A percentile compares a stretch with the other conserved stretches of the same genome.
These are phyloP conservation scores for Ophiostoma sp. DNA, from an alignment of 2,329 filamentous ascomycete genomes.

Conservation along the genomic window DNA sequence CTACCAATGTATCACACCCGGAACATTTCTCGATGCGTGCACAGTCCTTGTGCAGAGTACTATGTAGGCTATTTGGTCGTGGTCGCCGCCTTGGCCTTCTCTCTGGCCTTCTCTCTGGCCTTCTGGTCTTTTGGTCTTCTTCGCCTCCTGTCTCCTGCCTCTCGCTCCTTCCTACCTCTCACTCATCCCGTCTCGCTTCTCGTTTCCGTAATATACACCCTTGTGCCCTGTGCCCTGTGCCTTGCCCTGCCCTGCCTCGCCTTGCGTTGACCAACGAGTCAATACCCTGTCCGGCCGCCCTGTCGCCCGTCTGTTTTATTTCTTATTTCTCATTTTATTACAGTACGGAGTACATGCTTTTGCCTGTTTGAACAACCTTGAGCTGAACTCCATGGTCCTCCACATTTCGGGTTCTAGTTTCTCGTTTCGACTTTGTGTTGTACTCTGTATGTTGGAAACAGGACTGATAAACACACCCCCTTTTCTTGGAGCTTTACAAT, in stretches of 20 bases:
- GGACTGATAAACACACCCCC: not conserved
- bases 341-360: too few species aligned
- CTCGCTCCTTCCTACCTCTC: too few species aligned
- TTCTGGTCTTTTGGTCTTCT: not conserved
- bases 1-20: not conserved
- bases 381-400: slow-evolving; percentile 4
- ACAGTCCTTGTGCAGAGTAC: not conserved
- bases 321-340: not conserved
- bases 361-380: not conserved
- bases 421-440: not conserved
- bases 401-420: not conserved
- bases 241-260: too few species aligned
- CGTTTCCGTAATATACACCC: not conserved
- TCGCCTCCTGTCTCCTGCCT: not conserved
- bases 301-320: not conserved
- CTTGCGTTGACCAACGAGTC: not conserved
- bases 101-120: too few species aligned
- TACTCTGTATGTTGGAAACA: not conserved
- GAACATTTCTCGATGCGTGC: slow-evolving; percentile 4
- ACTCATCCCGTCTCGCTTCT: not conserved
- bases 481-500: not conserved
- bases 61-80: not conserved
- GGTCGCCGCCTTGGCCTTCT: not conserved
- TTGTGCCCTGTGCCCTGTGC: not conserved
- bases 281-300: not conserved